phyloP scores from a whole-genome alignment of 2,329 filamentous ascomycete species.

The Dothiorella sarmentorum region DNA sequence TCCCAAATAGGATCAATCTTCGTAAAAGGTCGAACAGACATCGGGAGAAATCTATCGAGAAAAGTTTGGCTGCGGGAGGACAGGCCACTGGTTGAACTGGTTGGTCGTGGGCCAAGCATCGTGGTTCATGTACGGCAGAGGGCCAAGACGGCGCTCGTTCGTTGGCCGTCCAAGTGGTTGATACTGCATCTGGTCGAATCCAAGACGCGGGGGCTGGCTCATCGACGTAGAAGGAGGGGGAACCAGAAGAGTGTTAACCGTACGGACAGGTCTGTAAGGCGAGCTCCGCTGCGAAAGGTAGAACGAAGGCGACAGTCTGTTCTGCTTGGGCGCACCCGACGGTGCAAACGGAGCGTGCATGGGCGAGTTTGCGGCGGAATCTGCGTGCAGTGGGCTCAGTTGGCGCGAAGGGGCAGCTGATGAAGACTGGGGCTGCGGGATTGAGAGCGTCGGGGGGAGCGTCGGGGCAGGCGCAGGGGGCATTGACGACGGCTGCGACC shows the following conservation, averaged over 20 bases:
- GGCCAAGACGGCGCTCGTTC: conserved; percentile 44
- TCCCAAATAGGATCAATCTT: neutral
- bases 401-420: conserved; percentile 39
- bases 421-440: conserved; percentile 29
- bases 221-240: conserved; percentile 78
- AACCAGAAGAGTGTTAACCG: conserved; percentile 86
- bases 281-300: conserved; percentile 86
- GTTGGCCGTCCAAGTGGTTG: conserved; percentile 47
- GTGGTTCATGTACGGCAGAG: conserved; percentile 43
- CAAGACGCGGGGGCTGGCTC: conserved; percentile 50
- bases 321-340: conserved; percentile 59
- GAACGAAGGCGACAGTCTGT: conserved; percentile 78
- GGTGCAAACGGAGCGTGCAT: conserved; percentile 62
- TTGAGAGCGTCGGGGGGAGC: conserved; percentile 24
- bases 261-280: conserved; percentile 85
- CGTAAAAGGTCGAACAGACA: neutral
- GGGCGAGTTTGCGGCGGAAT: conserved; percentile 62
- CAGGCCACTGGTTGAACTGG: conserved; percentile 38
- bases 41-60: conserved; percentile 11
- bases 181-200: conserved; percentile 51
- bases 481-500: conserved; percentile 44
- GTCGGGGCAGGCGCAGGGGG: conserved; percentile 31
- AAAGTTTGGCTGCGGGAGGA: conserved; percentile 37
- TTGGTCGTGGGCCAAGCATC: conserved; percentile 37
- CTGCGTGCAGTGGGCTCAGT: conserved; percentile 47